Percentiles rank a stretch among this genome's conserved stretches.
Evolutionary conservation across 2,329 filamentous ascomycete species (phyloP).

Genomic region (Colletotrichum sp.): DNA sequence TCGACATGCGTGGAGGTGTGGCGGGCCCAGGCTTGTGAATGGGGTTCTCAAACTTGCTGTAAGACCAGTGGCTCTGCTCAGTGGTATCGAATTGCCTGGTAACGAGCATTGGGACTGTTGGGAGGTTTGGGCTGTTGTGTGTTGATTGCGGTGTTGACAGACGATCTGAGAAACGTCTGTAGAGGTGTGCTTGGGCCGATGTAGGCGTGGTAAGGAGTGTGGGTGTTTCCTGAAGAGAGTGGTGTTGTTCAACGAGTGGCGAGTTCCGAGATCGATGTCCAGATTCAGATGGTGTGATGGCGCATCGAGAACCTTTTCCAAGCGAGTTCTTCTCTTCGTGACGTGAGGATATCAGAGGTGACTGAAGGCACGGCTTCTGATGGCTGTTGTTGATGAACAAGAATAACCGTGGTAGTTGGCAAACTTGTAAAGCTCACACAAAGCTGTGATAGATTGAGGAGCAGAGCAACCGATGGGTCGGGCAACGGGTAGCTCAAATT

Average conservation of each 20-base stretch:
- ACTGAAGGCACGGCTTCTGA: not conserved
- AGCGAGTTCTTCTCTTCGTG: not conserved
- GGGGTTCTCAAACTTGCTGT: conserved; percentile 54
- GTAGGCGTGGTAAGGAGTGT: not conserved
- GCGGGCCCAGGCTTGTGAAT: conserved; percentile 46
- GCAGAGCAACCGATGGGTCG: not conserved
- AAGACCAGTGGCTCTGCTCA: conserved; percentile 61
- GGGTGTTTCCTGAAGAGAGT: not conserved
- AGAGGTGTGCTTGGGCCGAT: not conserved
- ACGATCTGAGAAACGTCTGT: conserved; percentile 5
- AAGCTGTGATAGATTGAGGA: not conserved
- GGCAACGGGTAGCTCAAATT: not conserved
- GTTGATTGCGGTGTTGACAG: not conserved
- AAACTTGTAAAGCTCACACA: not conserved
- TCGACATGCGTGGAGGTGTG: conserved; percentile 60
- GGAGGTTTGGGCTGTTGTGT: conserved; percentile 14
- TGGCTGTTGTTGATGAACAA: not conserved
- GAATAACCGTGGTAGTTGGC: not conserved
- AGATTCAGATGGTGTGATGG: conserved; percentile 18
- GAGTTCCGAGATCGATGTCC: not conserved
- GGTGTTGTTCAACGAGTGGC: not conserved
- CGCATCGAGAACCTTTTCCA: conserved; percentile 17
- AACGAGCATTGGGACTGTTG: conserved; percentile 57
- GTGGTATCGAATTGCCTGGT: conserved; percentile 57
- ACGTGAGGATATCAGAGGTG: not conserved